Evolutionary conservation across 2,329 filamentous ascomycete genomes (phyloP).

Genomic region (Massarina eburnea): DNA sequence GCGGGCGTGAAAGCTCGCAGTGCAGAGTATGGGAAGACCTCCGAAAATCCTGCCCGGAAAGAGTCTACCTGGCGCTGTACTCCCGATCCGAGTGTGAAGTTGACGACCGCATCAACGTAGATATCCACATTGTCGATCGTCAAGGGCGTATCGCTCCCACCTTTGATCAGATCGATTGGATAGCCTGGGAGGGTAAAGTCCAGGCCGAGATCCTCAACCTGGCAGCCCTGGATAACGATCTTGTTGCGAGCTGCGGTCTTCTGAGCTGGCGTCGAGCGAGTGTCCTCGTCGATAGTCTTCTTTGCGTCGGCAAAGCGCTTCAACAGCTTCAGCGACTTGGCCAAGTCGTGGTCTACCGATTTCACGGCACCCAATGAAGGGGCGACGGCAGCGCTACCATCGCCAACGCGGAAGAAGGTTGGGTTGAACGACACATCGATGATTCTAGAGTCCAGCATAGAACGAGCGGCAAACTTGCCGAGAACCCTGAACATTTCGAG

Average conservation of each 20-base stretch:
- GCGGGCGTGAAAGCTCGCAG: constrained; percentile 91
- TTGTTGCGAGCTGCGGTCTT: constrained; percentile 70
- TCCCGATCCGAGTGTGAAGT: constrained; percentile 86
- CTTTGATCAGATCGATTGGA: constrained; percentile 78
- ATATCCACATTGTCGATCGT: constrained; percentile 88
- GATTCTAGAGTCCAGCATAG: constrained; percentile 97
- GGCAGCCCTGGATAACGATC: constrained; percentile 73
- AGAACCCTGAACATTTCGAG: constrained; percentile 88
- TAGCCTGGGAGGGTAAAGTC: constrained; percentile 97
- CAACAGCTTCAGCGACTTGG: constrained; percentile 80
- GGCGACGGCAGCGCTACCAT: constrained; percentile 66
- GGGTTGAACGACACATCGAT: constrained; percentile 98
- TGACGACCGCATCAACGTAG: constrained; percentile 87
- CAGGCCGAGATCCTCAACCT: constrained; percentile 82
- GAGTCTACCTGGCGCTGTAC: constrained; percentile 88
- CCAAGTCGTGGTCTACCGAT: constrained; percentile 82
- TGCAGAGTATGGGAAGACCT: constrained; percentile 94
- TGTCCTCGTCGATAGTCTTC: constrained; percentile 76
- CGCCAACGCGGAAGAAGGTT: constrained; percentile 93
- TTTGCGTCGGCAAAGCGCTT: constrained; percentile 85
- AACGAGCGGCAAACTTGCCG: constrained; percentile 94
- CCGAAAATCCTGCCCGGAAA: constrained; percentile 87
- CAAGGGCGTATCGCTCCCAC: constrained; percentile 73
- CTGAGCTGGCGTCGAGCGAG: constrained; percentile 63
- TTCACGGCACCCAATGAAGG: constrained; percentile 89